These are phyloP conservation scores for Sugiyamaella floridensis DNA, from an alignment of 805 yeast species.

Conservation along the genomic window DNA sequence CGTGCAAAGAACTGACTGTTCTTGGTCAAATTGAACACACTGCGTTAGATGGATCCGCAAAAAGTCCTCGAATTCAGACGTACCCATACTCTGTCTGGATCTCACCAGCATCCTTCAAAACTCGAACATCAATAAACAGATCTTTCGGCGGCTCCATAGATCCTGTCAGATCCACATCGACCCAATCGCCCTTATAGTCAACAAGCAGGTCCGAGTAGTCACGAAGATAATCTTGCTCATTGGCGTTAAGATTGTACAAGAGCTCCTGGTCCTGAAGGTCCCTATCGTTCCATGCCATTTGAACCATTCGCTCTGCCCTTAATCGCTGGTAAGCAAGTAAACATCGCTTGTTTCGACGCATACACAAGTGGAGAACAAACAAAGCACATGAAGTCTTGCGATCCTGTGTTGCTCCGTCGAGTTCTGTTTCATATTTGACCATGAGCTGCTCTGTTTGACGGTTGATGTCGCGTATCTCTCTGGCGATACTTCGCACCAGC, in stretches of 20 bases:
- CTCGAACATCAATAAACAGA: slow-evolving; percentile 90
- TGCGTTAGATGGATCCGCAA: slow-evolving; percentile 4
- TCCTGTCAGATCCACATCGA: slow-evolving; percentile 83
- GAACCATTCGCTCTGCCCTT: slow-evolving; percentile 61
- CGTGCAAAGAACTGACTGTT: slow-evolving; percentile 93
- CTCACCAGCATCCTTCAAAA: slow-evolving; percentile 90
- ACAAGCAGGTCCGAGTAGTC: slow-evolving; percentile 65
- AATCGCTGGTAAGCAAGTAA: slow-evolving; percentile 73
- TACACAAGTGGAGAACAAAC: slow-evolving; percentile 64
- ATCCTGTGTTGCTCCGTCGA: slow-evolving; percentile 23
- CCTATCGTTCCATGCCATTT: slow-evolving; percentile 57
- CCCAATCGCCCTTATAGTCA: slow-evolving; percentile 68
- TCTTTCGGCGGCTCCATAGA: slow-evolving; percentile 86
- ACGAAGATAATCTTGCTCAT: slow-evolving; percentile 72
- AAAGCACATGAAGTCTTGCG: slow-evolving; percentile 30
- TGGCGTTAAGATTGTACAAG: slow-evolving; percentile 52
- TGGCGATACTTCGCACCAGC: slow-evolving; percentile 56
- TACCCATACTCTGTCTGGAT: slow-evolving; percentile 92
- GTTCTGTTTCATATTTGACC: slow-evolving; percentile 15
- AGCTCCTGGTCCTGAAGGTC: slow-evolving; percentile 26
- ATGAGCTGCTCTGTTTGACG: slow-evolving; percentile 48
- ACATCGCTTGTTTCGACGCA: slow-evolving; percentile 87
- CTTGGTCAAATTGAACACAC: slow-evolving; percentile 81
- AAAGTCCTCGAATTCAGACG: slow-evolving; percentile 7
- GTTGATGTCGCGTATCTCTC: slow-evolving; percentile 50